These are phyloP conservation scores for Stylosanthes scabra DNA, from an alignment of 331 rosid genomes.

Conservation along the genomic window DNA sequence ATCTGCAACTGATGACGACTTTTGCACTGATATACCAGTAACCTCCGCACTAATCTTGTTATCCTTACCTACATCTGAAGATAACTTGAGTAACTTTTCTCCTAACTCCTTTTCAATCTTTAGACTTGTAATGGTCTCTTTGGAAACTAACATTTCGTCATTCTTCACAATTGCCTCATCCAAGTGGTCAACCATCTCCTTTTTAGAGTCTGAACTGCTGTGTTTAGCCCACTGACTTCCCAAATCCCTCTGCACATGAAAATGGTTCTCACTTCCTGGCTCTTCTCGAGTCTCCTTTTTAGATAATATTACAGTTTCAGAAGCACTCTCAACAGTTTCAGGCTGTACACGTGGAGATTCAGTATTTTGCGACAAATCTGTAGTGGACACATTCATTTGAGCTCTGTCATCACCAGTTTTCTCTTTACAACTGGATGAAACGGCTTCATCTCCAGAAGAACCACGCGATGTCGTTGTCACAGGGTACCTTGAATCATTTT, in stretches of 20 bases:
- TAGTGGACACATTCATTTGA: slow-evolving; percentile 41
- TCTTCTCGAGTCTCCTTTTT: slow-evolving; percentile 39
- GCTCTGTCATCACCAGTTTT: slow-evolving; percentile 46
- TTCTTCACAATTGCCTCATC: slow-evolving; percentile 38
- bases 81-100: slow-evolving; percentile 47
- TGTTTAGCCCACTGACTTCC: slow-evolving; percentile 40
- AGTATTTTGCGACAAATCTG: slow-evolving; percentile 43
- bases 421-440: slow-evolving; percentile 46
- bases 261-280: too few relatives aligned
- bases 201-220: slow-evolving; percentile 49
- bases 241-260: slow-evolving; percentile 42
- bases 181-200: slow-evolving; percentile 42
- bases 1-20: slow-evolving; percentile 41
- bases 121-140: slow-evolving; percentile 26
- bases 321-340: slow-evolving; percentile 46
- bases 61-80: slow-evolving; percentile 46
- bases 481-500: slow-evolving; percentile 32
- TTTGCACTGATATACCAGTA: slow-evolving; percentile 39
- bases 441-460: slow-evolving; percentile 49
- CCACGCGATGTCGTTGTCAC: neutral
- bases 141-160: slow-evolving; percentile 31
- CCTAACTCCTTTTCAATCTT: slow-evolving; percentile 43
- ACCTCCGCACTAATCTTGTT: slow-evolving; percentile 37
- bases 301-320: slow-evolving; percentile 47
- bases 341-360: slow-evolving; percentile 42